These are phyloP conservation scores for Lachancea nothofagi DNA, from an alignment of 805 yeast genomes.

Conservation along the genomic window DNA sequence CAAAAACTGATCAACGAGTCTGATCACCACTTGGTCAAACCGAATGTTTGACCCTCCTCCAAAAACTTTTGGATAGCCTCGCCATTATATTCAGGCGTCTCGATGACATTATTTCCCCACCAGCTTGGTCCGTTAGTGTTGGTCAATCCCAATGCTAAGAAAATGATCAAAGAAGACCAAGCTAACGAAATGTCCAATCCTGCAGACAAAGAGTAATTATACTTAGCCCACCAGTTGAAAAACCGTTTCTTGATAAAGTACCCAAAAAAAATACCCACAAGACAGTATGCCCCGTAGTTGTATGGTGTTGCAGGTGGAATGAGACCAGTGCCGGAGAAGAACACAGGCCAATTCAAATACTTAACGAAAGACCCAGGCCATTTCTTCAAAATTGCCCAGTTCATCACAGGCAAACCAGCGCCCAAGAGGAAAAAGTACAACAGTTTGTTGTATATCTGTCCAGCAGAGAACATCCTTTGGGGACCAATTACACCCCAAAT, in stretches of 20 bases:
- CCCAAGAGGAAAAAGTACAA: constrained; percentile 61
- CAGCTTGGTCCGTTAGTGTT: constrained; percentile 40
- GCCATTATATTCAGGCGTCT: constrained; percentile 34
- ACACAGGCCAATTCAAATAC: constrained; percentile 59
- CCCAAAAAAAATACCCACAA: constrained; percentile 52
- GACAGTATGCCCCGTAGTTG: constrained; percentile 52
- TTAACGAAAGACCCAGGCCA: constrained; percentile 38
- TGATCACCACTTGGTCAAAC: constrained; percentile 9
- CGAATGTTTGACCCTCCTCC: constrained; percentile 10
- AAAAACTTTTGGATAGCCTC: constrained; percentile 8
- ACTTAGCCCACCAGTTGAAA: constrained; percentile 71
- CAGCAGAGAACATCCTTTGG: constrained; percentile 44
- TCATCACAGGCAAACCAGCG: constrained; percentile 39
- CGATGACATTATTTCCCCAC: constrained; percentile 62
- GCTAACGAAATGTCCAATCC: constrained; percentile 67
- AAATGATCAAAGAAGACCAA: constrained; percentile 52
- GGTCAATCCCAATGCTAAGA: constrained; percentile 44
- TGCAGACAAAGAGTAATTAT: constrained; percentile 61
- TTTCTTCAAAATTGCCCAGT: constrained; percentile 35
- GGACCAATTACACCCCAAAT: constrained; percentile 67
- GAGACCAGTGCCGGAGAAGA: constrained; percentile 46
- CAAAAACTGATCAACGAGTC: no score
- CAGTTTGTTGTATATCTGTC: constrained; percentile 47
- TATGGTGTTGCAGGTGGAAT: constrained; percentile 69
- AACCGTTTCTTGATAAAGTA: constrained; percentile 50